Base-by-base conservation (phyloP, 2,329 filamentous ascomycete genomes). In the Aspergillus pseudonomiae region DNA sequence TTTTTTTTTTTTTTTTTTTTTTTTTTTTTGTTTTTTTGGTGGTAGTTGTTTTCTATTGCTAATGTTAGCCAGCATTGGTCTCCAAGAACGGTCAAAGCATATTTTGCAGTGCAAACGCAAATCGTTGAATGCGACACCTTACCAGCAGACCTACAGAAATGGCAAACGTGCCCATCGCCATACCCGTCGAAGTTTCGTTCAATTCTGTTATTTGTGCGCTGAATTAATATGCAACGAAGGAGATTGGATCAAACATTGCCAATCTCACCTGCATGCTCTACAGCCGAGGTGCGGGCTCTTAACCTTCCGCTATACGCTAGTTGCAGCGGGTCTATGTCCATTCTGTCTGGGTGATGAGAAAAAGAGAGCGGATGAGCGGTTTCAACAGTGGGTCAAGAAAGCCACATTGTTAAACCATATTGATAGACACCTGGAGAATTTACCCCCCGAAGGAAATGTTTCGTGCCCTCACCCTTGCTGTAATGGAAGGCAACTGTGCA, bases 171-270 rank as follows among this genome's bases (percentile, higher is more conserved):
- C 59, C 21, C 56, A 64, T n/a, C 56, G 63, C 24, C 63, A 45
- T 56, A 39, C 28, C 12, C 21, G 48, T 4, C 57, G 46, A 14
- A 11, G n/a, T 32, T 66, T 60, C 39, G 2, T 64, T 16, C 57
- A 66, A 21, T 66, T 62, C 19, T 66, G 62, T 48, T 66, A 66
- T 10, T n/a, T 62, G 6, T 66, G 64, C 32, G 62, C 64, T 9
- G 11, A 66, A 39, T 26, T 53, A 10, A 41, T 55, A 3, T 53
- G n/a, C 36, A 57, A 39, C 14, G 46, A 54, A 60, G 39, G 24
- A 5, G 62, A 67, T 6, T 65, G 60, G 63, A 54, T 50, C 1
- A 14, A 53, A 0, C 63, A 65, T 53, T 64, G 57, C 39, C 14
- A 59, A 6, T 32, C 14, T n/a, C 60, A 65, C 54, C 28, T 67